These are phyloP conservation scores for Vitis riparia DNA, from an alignment of 164 flowering plant species.

Conservation along the genomic window DNA sequence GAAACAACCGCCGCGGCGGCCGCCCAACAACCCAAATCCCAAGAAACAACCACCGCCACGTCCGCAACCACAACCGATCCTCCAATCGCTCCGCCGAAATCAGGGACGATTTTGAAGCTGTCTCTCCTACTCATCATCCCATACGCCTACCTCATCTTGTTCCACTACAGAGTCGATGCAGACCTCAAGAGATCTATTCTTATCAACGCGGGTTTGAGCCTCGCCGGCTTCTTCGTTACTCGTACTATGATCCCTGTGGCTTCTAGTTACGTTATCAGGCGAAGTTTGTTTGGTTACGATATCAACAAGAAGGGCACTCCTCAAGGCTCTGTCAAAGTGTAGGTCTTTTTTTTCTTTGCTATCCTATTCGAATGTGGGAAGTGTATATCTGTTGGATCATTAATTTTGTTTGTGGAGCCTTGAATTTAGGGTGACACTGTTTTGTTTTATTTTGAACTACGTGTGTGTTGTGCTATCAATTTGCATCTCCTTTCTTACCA, in stretches of 20 bases:
- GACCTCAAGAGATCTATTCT: constrained; percentile 64
- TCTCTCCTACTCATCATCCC: constrained; percentile 42
- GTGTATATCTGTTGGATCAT: not conserved
- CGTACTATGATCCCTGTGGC: constrained; percentile 76
- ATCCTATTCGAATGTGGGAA: not conserved
- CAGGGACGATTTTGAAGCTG: constrained; percentile 32
- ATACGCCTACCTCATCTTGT: constrained; percentile 57
- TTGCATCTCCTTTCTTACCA: too few species aligned
- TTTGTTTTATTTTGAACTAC: too few species aligned
- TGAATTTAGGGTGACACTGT: too few species aligned
- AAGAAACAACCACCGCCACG: not conserved
- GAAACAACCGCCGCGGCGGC: not conserved
- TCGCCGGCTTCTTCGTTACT: constrained; percentile 60
- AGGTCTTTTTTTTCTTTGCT: constrained; percentile 20
- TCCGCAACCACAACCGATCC: constrained; percentile 24
- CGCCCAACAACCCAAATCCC: not conserved
- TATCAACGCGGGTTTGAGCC: constrained; percentile 60
- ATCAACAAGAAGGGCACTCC: constrained; percentile 92
- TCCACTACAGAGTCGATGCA: constrained; percentile 57
- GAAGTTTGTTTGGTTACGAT: constrained; percentile 77
- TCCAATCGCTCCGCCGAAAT: constrained; percentile 51
- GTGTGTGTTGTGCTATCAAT: too few species aligned
- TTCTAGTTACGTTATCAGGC: constrained; percentile 58
- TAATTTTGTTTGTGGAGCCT: not conserved
- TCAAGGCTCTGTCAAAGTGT: constrained; percentile 86